phyloP scores from a whole-genome alignment of 805 yeast species.

The Kazachstania martiniae region DNA sequence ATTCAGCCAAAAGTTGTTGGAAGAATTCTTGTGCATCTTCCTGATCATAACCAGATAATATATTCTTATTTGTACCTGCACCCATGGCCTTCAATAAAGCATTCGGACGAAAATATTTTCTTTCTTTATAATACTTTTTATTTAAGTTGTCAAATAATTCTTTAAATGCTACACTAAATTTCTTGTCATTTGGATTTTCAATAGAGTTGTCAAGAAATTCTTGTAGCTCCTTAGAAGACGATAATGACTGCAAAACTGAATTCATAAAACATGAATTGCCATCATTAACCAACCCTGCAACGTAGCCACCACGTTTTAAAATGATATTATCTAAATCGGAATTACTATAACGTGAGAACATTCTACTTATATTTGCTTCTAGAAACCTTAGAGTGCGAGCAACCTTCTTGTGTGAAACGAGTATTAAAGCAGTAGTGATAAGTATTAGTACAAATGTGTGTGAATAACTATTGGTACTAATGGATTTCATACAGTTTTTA shows the following conservation, averaged over 20 bases:
- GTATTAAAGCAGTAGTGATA: no score
- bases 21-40: conserved; percentile 97
- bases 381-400: no score
- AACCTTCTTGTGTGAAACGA: no score
- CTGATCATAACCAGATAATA: conserved; percentile 78
- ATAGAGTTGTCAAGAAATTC: conserved; percentile 43
- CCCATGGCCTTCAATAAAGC: conserved; percentile 56
- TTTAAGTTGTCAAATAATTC: conserved; percentile 47
- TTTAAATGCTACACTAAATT: conserved; percentile 45
- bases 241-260: conserved; percentile 73
- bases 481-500: no score
- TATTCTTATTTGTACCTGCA: conserved; percentile 66
- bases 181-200: conserved; percentile 19
- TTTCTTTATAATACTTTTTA: conserved; percentile 38
- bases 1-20: conserved; percentile 59
- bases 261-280: conserved; percentile 96
- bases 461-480: no score
- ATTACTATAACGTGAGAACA: no score
- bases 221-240: conserved; percentile 54
- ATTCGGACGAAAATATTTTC: conserved; percentile 52
- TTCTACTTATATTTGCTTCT: no score
- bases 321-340: no score
- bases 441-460: no score
- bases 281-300: conserved; percentile 81
- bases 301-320: conserved; percentile 54